These are phyloP conservation scores for Vigna mungo DNA, from an alignment of 306 rosid species.

Conservation along the genomic window DNA sequence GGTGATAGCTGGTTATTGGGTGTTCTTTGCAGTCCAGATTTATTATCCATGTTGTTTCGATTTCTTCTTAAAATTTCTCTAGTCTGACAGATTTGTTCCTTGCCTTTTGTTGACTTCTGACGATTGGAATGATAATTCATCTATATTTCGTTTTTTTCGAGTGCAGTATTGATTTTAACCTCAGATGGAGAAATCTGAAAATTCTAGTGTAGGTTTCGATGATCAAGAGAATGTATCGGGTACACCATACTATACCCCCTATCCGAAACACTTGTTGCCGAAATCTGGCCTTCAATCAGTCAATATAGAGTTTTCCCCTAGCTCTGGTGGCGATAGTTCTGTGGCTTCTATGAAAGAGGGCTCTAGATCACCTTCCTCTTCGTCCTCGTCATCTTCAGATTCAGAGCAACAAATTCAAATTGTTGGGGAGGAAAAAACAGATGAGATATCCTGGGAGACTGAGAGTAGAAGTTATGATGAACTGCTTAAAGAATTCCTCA, in stretches of 20 bases:
- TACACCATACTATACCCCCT: conserved; percentile 70
- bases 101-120: not conserved
- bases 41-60: not conserved
- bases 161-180: conserved; percentile 18
- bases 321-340: conserved; percentile 62
- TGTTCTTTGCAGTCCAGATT: conserved; percentile 7
- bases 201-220: conserved; percentile 52
- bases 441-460: conserved; percentile 26
- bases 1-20: not conserved
- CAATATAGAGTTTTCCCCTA: conserved; percentile 56
- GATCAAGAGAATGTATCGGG: conserved; percentile 41
- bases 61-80: not conserved
- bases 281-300: conserved; percentile 49
- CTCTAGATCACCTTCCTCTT: conserved; percentile 54
- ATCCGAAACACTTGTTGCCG: conserved; percentile 48
- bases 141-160: not conserved
- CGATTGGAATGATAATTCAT: conserved; percentile 20
- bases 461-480: conserved; percentile 49
- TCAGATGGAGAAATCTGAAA: conserved; percentile 55
- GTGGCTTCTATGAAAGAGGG: conserved; percentile 58
- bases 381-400: conserved; percentile 47
- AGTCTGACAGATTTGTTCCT: not conserved
- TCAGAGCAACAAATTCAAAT: conserved; percentile 47
- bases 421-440: conserved; percentile 40
- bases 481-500: conserved; percentile 44